Evolutionary conservation across 2,329 filamentous ascomycete species (phyloP).

Genomic region (Ceratocystis diversiconidia): DNA sequence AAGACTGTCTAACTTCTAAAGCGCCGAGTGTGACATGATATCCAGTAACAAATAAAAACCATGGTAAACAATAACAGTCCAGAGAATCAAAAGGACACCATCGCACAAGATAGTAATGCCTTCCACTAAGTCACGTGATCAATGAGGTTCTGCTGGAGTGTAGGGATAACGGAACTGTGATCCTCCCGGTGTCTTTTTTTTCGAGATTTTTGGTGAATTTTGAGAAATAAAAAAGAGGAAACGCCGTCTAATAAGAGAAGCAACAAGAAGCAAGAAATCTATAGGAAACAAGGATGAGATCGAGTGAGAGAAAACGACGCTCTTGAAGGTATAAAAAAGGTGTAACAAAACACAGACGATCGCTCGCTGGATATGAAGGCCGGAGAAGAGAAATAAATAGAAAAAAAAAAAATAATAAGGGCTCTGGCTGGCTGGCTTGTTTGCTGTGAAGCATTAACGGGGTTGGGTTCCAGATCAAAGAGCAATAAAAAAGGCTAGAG

Average conservation of each 20-base stretch:
- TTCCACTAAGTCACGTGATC: not conserved
- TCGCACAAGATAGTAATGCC: not conserved
- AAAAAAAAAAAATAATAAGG: not conserved
- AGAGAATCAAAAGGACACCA: not conserved
- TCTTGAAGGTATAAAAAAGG: slow-evolving; percentile 10
- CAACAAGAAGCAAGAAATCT: not conserved
- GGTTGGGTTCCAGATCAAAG: not conserved
- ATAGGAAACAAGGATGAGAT: not conserved
- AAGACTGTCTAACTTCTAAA: not conserved
- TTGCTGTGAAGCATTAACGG: slow-evolving; percentile 2
- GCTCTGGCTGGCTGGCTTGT: slow-evolving; percentile 2
- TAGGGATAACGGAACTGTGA: slow-evolving; percentile 1
- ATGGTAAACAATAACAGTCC: not conserved
- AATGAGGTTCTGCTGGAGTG: slow-evolving; percentile 3
- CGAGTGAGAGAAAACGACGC: not conserved
- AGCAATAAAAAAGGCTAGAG: slow-evolving; percentile 11
- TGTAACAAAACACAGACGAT: slow-evolving; percentile 9
- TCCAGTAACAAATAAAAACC: not conserved
- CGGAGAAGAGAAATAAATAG: not conserved
- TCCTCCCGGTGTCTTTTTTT: slow-evolving; percentile 6
- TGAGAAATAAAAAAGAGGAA: not conserved
- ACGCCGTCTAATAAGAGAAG: slow-evolving; percentile 8
- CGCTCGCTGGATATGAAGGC: slow-evolving; percentile 8
- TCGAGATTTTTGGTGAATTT: not conserved
- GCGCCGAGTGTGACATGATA: not conserved